Percentiles rank a stretch among this genome's conserved stretches.
Evolutionary conservation across 2,329 filamentous ascomycete genomes (phyloP).

Genomic region (Epichloe glyceriae): DNA sequence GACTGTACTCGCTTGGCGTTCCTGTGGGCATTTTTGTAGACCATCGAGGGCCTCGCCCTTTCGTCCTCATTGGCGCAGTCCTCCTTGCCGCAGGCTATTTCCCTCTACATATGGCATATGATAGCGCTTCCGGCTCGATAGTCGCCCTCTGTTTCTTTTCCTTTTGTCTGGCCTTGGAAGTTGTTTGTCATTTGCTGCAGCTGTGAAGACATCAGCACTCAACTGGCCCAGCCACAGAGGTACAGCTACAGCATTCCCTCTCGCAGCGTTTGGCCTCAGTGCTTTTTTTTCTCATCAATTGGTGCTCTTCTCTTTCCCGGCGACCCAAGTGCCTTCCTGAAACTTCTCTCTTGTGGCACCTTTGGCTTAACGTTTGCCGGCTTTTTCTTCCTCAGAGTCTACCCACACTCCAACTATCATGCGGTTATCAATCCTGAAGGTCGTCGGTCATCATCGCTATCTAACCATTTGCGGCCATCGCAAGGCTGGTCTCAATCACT

Average conservation of each 20-base stretch:
- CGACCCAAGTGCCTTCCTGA: slow-evolving; percentile 67
- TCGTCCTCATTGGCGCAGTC: slow-evolving; percentile 62
- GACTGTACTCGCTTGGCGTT: slow-evolving; percentile 87
- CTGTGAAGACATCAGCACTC: slow-evolving; percentile 74
- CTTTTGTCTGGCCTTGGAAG: slow-evolving; percentile 79
- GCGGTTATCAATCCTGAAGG: slow-evolving; percentile 30
- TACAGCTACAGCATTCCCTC: slow-evolving; percentile 84
- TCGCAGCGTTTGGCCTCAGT: slow-evolving; percentile 86
- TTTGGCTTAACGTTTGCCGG: slow-evolving; percentile 60
- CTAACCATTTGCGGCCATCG: neutral
- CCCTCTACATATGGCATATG: slow-evolving; percentile 68
- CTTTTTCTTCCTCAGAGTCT: slow-evolving; percentile 73
- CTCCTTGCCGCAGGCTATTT: slow-evolving; percentile 72
- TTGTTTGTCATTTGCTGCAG: slow-evolving; percentile 78
- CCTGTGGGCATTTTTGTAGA: slow-evolving; percentile 84
- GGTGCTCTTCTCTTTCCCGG: slow-evolving; percentile 69
- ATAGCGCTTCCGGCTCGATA: slow-evolving; percentile 48
- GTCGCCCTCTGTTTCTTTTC: slow-evolving; percentile 64
- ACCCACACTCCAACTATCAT: slow-evolving; percentile 44
- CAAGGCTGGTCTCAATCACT: neutral
- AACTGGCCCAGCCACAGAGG: slow-evolving; percentile 89
- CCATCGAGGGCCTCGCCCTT: slow-evolving; percentile 62
- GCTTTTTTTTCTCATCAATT: slow-evolving; percentile 89
- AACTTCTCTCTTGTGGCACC: slow-evolving; percentile 70
- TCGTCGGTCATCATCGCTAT: neutral